Evolutionary conservation across 805 yeast species (phyloP), one percentile per base, ranked within the genome.

Genomic region (Torulaspora maleeae): DNA sequence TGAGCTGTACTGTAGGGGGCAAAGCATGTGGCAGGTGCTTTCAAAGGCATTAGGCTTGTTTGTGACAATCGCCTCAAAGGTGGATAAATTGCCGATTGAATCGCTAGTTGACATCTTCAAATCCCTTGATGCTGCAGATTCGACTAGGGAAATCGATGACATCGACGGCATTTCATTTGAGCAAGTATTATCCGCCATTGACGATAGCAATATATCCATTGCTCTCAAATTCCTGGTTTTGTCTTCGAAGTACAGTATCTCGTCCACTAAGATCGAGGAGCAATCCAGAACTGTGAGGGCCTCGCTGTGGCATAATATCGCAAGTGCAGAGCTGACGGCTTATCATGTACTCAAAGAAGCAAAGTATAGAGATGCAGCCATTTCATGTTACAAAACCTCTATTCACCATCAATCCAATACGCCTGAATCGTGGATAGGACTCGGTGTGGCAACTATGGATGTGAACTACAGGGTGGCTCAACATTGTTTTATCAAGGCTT

Each of bases 401-500:
- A 79, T 90, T 44, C 80, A 76, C 45, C 66, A 80, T 7, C 96
- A 91, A 61, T 74, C 82, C 4, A 77, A 75, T 46, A 85, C 83
- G 50, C 71, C 83, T 1, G 80, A 76, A 15, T 80, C 80, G 47
- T 93, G 99, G 99, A 72, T 78, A 43, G 82, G 86, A 0, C 70
- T 91, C 24, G 99, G 98, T 11, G 75, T 83, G 45, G 84, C 89
- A 0, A 78, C 87, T 6, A 73, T 82, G 44, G 67, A 78, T 3
- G 64, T 72, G 3, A 84, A 80, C 52, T 82, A 91, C 0, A 75
- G 77, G 38, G 84, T 87, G 5, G 73, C 97, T 0, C 99, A 93
- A 65, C 99, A 93, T 67, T 88, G 96, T 62, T 87, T 86, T 56
- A 85, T 93, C 55, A 83, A 86, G 51, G 90, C 97, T 0, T 67